A percentile compares a stretch with the other conserved stretches of the same genome.
Evolutionary conservation across 2,329 filamentous ascomycete species (phyloP).

Genomic region (Apiospora malaysiana): DNA sequence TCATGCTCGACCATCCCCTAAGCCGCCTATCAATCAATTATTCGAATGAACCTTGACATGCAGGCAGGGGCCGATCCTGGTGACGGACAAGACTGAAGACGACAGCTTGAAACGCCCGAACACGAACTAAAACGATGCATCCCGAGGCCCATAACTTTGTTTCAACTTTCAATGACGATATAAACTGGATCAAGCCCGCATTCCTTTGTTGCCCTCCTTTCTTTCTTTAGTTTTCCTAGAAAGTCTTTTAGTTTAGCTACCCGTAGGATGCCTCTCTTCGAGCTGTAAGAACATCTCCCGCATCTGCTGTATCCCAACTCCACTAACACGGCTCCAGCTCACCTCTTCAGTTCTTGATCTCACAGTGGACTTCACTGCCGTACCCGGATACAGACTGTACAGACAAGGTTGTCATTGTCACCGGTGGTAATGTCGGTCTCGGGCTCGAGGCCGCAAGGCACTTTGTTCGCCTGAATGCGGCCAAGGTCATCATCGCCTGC

Average conservation of each 20-base stretch:
- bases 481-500: conserved; percentile 49
- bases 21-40: not conserved
- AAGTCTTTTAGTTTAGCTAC: no score
- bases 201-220: not conserved
- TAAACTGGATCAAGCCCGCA: not conserved
- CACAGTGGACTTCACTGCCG: conserved; percentile 14
- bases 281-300: not conserved
- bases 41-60: not conserved
- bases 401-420: conserved; percentile 47
- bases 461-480: conserved; percentile 45
- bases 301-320: not conserved
- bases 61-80: not conserved
- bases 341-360: conserved; percentile 10
- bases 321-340: not conserved
- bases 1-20: not conserved
- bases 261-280: not conserved
- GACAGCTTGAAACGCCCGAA: not conserved
- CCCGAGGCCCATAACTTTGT: not conserved
- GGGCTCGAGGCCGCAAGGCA: conserved; percentile 50
- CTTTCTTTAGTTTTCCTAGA: not conserved
- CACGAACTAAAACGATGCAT: conserved; percentile 12
- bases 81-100: not conserved
- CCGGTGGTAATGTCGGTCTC: conserved; percentile 50
- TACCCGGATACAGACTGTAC: conserved; percentile 34
- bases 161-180: conserved; percentile 1